phyloP scores from a whole-genome alignment of 768 basidiomycete species.

The Mycena sanguinolenta region DNA sequence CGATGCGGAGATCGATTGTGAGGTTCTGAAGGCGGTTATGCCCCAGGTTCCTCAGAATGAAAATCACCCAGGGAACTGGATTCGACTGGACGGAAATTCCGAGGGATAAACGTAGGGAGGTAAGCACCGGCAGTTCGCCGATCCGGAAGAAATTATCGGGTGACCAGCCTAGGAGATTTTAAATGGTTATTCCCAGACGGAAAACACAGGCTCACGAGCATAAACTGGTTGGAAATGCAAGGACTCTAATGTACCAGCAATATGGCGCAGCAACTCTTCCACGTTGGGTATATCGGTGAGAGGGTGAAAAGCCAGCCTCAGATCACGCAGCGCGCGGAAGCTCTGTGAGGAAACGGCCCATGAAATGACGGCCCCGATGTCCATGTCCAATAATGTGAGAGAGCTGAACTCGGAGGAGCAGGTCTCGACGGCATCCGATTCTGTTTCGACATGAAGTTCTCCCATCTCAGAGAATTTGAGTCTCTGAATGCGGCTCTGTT shows the following conservation, averaged over 20 bases:
- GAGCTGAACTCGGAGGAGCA: slow-evolving; percentile 4
- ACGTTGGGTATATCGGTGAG: slow-evolving; percentile 1
- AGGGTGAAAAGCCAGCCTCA: slow-evolving; percentile 22
- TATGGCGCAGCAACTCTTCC: slow-evolving; percentile 6
- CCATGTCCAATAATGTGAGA: slow-evolving; percentile 18
- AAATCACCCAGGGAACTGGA: slow-evolving; percentile 22
- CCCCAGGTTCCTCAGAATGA: slow-evolving; percentile 9
- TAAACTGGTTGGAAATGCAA: slow-evolving; percentile 27
- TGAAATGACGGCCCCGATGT: neutral
- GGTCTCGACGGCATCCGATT: neutral
- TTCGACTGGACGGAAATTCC: slow-evolving; percentile 7
- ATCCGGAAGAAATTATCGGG: slow-evolving; percentile 5
- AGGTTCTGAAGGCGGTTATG: slow-evolving; percentile 6
- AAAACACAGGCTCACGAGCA: neutral
- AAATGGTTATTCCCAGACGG: neutral
- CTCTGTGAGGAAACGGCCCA: slow-evolving; percentile 8
- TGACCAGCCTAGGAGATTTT: slow-evolving; percentile 1
- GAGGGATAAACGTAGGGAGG: slow-evolving; percentile 24
- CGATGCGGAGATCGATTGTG: slow-evolving; percentile 23
- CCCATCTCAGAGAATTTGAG: slow-evolving; percentile 22
- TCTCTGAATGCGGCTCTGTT: neutral
- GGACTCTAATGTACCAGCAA: slow-evolving; percentile 6
- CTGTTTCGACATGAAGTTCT: neutral
- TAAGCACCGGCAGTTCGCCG: slow-evolving; percentile 5
- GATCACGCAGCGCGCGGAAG: slow-evolving; percentile 16